Evolutionary conservation across 139 green algal species (phyloP), one percentile per base, ranked within the genome.

Genomic region (Micractinium conductrix): DNA sequence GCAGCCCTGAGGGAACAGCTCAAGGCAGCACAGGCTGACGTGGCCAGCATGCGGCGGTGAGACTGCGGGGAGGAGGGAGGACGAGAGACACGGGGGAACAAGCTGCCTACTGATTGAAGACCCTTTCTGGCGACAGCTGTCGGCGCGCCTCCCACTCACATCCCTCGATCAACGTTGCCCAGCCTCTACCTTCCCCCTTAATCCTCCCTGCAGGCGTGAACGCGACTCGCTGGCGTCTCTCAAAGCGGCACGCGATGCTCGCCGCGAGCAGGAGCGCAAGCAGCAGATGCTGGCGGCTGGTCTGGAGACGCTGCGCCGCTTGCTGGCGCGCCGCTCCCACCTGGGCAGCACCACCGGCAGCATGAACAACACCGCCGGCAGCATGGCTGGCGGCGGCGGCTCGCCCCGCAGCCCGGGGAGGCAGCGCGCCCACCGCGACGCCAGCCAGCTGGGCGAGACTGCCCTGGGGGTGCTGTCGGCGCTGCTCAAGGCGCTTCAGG

Each of bases 401-500:
- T n/a, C n/a, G n/a, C n/a, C n/a, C 6, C 7, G 68, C 37, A 74
- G 68, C 68, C 33, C 68, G 45, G 33, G n/a, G 5, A 43, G 5
- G 14, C 7, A 26, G 33, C 17, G 33, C 33, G 33, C 70, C 45
- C n/a, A n/a, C 48, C 60, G 60, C 19, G 60, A 68, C 24, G 26
- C 19, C 60, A 72, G 65, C 65, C 38, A 73, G 76, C 55, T 26
- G 9, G 38, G 38, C 8, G 37, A 42, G 58, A 24, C 5, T 10
- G 76, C 76, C 55, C 72, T 82, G 76, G 76, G 58, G 0, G 76
- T 33, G 22, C 58, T 82, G 58, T 82, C 76, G 12, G 55, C 55
- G 21, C 76, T 82, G 76, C 40, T 82, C 4, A 55, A 30, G 30
- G 21, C 28, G 37, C 42, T 82, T 24, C 33, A 67, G 50, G 19